phyloP scores from a whole-genome alignment of 768 basidiomycete species.

The Lepiota brunneoincarnata region DNA sequence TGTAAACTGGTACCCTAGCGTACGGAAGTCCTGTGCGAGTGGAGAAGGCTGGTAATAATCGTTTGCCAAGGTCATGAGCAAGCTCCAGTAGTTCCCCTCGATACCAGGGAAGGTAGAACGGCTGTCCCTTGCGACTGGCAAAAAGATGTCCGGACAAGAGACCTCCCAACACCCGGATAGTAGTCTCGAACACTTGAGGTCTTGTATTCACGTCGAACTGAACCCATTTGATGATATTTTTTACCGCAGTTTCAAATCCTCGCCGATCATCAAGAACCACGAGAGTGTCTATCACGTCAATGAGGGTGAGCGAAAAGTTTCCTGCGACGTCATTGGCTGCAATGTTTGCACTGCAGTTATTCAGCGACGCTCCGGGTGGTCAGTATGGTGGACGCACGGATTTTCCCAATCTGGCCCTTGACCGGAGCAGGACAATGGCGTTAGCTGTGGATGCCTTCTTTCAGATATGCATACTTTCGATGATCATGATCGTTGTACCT shows the following conservation, averaged over 20 bases:
- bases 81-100: constrained; percentile 72
- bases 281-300: constrained; percentile 84
- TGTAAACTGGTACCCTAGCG: constrained; percentile 61
- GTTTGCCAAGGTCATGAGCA: constrained; percentile 83
- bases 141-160: constrained; percentile 83
- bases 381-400: constrained; percentile 50
- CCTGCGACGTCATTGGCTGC: constrained; percentile 92
- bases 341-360: constrained; percentile 53
- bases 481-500: constrained; percentile 41
- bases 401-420: constrained; percentile 85
- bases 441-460: constrained; percentile 48
- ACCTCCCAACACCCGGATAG: constrained; percentile 91
- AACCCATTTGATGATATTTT: constrained; percentile 76
- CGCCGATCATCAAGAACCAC: constrained; percentile 79
- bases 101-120: constrained; percentile 85
- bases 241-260: constrained; percentile 84
- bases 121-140: constrained; percentile 62
- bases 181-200: constrained; percentile 98
- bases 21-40: constrained; percentile 92
- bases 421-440: constrained; percentile 83
- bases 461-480: constrained; percentile 1
- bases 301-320: constrained; percentile 84
- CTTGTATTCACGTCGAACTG: constrained; percentile 92
- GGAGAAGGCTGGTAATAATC: constrained; percentile 87
- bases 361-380: constrained; percentile 8